Evolutionary conservation across 371 early-diverging fungal species (phyloP).

Genomic region (Furculomyces boomerangus): DNA sequence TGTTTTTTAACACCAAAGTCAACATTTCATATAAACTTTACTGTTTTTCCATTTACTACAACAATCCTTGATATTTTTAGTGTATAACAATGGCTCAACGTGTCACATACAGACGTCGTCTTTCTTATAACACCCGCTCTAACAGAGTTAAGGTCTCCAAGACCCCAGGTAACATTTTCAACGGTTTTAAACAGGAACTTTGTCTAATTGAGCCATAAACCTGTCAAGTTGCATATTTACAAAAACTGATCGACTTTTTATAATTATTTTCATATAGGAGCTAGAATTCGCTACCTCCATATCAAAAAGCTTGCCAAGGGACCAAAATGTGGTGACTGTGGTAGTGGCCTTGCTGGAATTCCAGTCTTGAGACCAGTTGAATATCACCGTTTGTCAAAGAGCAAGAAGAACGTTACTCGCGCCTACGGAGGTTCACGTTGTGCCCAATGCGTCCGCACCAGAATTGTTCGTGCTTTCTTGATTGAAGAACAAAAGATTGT

Average conservation of each 20-base stretch:
- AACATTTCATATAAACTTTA: too few species aligned
- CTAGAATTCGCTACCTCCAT: slow-evolving; percentile 78
- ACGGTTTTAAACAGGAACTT: too few species aligned
- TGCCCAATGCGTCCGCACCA: slow-evolving; percentile 74
- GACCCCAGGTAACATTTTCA: slow-evolving; percentile 98
- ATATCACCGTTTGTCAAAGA: slow-evolving; percentile 78
- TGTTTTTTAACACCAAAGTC: too few species aligned
- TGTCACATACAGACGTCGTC: slow-evolving; percentile 90
- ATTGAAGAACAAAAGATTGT: slow-evolving; percentile 99
- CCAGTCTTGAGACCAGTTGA: slow-evolving; percentile 84
- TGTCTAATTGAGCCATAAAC: too few species aligned
- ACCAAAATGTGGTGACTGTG: slow-evolving; percentile 96
- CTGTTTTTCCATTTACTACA: too few species aligned
- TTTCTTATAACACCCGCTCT: slow-evolving; percentile 97
- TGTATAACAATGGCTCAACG: slow-evolving; percentile 44
- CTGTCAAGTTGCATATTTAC: too few species aligned
- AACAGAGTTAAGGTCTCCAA: slow-evolving; percentile 91
- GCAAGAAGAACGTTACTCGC: slow-evolving; percentile 84
- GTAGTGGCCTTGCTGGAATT: slow-evolving; percentile 71
- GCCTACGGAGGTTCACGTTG: slow-evolving; percentile 96
- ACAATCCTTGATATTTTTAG: not conserved
- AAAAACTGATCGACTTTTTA: too few species aligned
- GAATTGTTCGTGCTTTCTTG: slow-evolving; percentile 96
- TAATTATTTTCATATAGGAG: slow-evolving; percentile 16
- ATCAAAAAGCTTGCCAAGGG: slow-evolving; percentile 82